Conservation (phyloP, 2,329 filamentous ascomycete genomes). For the Penicillium olsonii region DNA sequence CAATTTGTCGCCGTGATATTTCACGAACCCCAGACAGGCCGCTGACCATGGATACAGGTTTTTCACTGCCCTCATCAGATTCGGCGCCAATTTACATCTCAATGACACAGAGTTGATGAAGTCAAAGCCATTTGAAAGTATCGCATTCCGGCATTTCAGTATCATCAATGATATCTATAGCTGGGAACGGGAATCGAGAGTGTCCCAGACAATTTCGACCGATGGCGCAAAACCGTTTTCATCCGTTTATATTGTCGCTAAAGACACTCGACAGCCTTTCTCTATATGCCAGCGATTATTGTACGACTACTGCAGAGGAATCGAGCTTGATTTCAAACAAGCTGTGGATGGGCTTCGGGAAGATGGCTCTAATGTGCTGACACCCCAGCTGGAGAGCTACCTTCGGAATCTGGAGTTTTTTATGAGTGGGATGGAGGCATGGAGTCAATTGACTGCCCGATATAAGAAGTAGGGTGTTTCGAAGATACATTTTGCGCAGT, state of each 20-base stretch:
- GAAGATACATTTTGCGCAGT: too few species aligned
- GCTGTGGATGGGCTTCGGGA: constrained; percentile 2
- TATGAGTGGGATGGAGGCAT: constrained; percentile 21
- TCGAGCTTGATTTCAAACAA: constrained; percentile 15
- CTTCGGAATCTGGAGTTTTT: constrained; percentile 18
- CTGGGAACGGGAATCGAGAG: constrained; percentile 22
- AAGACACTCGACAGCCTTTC: constrained; percentile 17
- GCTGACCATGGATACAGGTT: constrained; percentile 9
- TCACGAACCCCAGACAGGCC: not conserved
- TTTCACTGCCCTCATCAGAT: constrained; percentile 21
- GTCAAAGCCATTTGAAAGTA: constrained; percentile 12
- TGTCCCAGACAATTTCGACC: constrained; percentile 9
- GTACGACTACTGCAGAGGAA: constrained; percentile 20
- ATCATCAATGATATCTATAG: constrained; percentile 23
- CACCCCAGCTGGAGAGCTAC: constrained; percentile 16
- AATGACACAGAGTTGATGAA: constrained; percentile 5
- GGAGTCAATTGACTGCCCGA: constrained; percentile 22
- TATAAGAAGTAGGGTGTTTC: constrained; percentile 9
- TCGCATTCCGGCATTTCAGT: constrained; percentile 18
- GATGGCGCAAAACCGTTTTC: constrained; percentile 20
- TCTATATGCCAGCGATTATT: constrained; percentile 19
- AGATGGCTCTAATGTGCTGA: not conserved
- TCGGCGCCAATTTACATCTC: constrained; percentile 16
- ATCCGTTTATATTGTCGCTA: constrained; percentile 16
- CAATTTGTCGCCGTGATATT: not conserved